phyloP scores from a whole-genome alignment of 768 basidiomycete genomes.

The Phlebiopsis flavidoalba region DNA sequence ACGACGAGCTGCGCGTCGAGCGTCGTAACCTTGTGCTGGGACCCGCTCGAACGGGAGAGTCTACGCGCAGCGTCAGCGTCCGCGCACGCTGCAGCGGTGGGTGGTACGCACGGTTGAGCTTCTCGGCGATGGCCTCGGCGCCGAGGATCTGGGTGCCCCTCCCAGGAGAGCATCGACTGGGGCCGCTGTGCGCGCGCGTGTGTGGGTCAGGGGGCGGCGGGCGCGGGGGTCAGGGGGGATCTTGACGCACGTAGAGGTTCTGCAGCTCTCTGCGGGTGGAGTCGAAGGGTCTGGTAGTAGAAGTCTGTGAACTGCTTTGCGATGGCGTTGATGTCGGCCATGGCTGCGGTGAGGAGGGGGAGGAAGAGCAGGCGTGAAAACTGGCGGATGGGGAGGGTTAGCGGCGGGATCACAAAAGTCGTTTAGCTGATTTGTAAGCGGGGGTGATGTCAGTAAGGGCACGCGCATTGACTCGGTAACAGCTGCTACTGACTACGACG shows the following conservation, averaged over 20 bases:
- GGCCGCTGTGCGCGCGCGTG: constrained; percentile 49
- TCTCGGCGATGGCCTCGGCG: constrained; percentile 50
- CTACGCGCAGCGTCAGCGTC: constrained; percentile 24
- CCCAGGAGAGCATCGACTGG: constrained; percentile 82
- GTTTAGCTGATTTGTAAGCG: no score
- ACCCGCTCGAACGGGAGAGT: constrained; percentile 78
- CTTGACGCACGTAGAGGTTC: constrained; percentile 70
- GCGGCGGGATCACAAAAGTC: no score
- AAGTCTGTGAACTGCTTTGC: constrained; percentile 76
- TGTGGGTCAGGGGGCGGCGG: constrained; percentile 10
- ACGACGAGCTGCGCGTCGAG: constrained; percentile 87
- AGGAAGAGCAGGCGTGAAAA: constrained; percentile 3
- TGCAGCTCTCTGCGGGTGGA: constrained; percentile 47
- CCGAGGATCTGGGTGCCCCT: constrained; percentile 60
- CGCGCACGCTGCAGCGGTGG: background rate
- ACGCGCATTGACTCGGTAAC: no score
- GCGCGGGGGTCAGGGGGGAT: constrained; percentile 22
- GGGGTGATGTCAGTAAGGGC: no score
- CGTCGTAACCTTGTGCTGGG: constrained; percentile 74
- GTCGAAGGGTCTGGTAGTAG: constrained; percentile 84
- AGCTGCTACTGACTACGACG: no score
- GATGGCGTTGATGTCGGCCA: constrained; percentile 71
- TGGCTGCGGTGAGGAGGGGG: constrained; percentile 24
- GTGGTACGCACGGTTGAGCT: constrained; percentile 56
- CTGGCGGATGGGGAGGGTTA: no score